Base-by-base conservation (phyloP, 306 rosid genomes). In the Glycyrrhiza uralensis region DNA sequence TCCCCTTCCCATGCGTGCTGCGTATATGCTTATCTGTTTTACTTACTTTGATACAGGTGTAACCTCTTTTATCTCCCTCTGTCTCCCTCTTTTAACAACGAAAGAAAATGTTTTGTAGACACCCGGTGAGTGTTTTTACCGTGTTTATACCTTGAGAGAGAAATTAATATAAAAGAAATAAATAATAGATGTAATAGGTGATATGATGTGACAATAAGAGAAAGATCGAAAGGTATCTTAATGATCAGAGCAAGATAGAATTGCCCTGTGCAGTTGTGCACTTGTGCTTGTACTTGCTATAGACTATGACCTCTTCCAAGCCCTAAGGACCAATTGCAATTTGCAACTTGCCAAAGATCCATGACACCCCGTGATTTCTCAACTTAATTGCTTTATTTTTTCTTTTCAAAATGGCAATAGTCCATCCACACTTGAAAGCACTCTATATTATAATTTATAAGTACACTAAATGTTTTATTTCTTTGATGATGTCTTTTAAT, bases 11-110 rank as follows among this genome's bases (percentile, higher is more conserved):
- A 89, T 90, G 96, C 93, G 92, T 68, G 71, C n/a, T n/a, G n/a
- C n/a, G n/a, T n/a, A n/a, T n/a, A n/a, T n/a, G n/a, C 92, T 91
- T 87, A 83, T 90, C 96, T 11, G 67, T 75, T 82, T 57, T 39
- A 24, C 81, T 81, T 74, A 50, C 79, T 56, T 42, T 66, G 41
- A 49, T 46, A 46, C 71, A 51, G 72, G 52, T 32, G 39, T 78
- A 78, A 39, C 4, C 38, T 68, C 69, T 64, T 19, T 46, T 66
- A 20, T 58, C 66, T 70, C 39, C 51, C 51, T 63, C 65, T 64
- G 55, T 59, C 52, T 52, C 3, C 59, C 51, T 46, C 62, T 71
- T 51, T 70, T 62, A 28, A 44, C 3, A 41, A 5, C 41, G 36
- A 22, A 75, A 28, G 56, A 30, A 50, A 78, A n/a, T n/a, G n/a